Evolutionary conservation across 108 stramenopile genomes (phyloP), one percentile per base, ranked within the genome.

Genomic region (Fragilaria crotonensis): DNA sequence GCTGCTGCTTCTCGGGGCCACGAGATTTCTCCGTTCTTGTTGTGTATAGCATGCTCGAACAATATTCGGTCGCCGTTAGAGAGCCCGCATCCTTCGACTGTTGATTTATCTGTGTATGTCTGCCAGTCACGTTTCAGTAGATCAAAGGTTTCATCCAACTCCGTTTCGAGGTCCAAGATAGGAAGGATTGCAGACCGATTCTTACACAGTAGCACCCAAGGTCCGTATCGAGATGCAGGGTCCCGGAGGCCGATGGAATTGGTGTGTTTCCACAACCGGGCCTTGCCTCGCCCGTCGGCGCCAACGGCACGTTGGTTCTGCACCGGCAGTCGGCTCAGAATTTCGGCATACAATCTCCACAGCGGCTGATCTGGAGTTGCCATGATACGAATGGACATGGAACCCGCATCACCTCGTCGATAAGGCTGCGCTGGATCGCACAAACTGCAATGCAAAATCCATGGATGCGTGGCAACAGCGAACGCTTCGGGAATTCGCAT

Each of bases 1-100:
- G 87, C 90, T 18, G 90, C 90, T 20, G 85, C 85, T 75, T 92
- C 90, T 48, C 90, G 67, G 25, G 90, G 90, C 87, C 87, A 92
- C 9, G 80, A 64, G 30, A 87, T 75, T 28, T 75, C 71, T 29
- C 73, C 80, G 45, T 76, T 79, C 55, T 76, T 76, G 58, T 68
- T 79, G 2, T 73, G 31, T 9, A 84, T 52, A 7, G 85, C 82
- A 66, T 73, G 86, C 66, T 92, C 90, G 30, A 83, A 69, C 83
- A 92, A 73, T 20, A 92, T 5, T 41, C 82, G 79, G 54, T 68
- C 77, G 5, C 77, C 85, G 59, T 88, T 63, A 4, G 66, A 57
- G 48, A 92, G 66, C 2, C 87, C 87, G 48, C 52, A 57, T 46
- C 83, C 75, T 51, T 83, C 83, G 5, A 92, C 74, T 18, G 87